Conservation (phyloP, 106 monocot genomes). For the Apostasia shenzhenica region DNA sequence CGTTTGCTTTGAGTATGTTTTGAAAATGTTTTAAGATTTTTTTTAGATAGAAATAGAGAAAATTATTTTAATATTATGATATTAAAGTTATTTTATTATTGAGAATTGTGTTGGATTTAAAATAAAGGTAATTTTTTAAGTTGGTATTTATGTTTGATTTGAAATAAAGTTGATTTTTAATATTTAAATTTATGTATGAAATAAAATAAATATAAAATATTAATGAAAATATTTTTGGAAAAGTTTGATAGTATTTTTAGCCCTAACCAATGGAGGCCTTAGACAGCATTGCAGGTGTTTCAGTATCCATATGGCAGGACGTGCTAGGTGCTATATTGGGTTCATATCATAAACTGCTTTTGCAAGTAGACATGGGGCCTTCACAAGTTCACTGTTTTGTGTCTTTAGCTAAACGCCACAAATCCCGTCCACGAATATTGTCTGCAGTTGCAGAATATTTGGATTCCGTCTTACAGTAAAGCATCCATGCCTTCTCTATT, state of each 20-base stretch:
- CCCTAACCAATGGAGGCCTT: background rate
- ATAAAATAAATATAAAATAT: no score
- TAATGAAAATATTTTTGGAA: no score
- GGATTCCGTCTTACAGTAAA: constrained; percentile 54
- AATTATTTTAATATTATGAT: background rate
- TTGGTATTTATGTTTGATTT: no score
- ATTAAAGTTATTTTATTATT: no score
- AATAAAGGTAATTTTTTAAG: no score
- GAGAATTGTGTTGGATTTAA: no score
- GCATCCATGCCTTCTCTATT: background rate
- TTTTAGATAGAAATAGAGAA: no score
- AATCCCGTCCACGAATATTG: constrained; percentile 54
- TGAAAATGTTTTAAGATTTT: no score
- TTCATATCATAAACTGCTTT: constrained; percentile 49
- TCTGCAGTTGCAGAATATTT: constrained; percentile 70
- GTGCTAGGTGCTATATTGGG: constrained; percentile 58
- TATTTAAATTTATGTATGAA: no score
- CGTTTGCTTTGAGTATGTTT: background rate
- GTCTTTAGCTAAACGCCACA: constrained; percentile 50
- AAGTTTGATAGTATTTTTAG: no score
- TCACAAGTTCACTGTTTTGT: constrained; percentile 39
- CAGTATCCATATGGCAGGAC: constrained; percentile 65
- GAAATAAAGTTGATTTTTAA: no score
- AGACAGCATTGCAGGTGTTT: constrained; percentile 48
- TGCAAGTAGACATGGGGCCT: constrained; percentile 9